Evolutionary conservation across 225 moss, liverwort and hornwort genomes (phyloP).

Genomic region (Lunularia cruciata): DNA sequence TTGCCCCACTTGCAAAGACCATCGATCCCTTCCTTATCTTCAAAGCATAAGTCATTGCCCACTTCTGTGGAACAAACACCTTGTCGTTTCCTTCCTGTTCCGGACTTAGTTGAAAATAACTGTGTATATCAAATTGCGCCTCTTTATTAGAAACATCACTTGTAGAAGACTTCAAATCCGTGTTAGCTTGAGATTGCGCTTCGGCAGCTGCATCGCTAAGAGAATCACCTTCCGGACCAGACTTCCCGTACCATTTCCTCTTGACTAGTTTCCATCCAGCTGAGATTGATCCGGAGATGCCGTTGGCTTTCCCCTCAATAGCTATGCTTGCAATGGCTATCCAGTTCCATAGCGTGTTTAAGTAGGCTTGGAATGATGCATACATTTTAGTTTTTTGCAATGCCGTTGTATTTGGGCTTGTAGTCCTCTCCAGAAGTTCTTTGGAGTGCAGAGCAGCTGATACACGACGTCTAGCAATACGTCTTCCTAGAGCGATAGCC

Average conservation of each 20-base stretch:
- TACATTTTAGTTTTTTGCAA: conserved; percentile 1
- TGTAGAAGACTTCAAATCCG: conserved; percentile 1
- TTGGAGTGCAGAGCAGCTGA: conserved; percentile 24
- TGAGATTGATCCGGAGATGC: conserved; percentile 24
- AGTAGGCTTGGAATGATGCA: conserved; percentile 25
- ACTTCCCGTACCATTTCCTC: conserved; percentile 25
- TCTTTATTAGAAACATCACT: background rate
- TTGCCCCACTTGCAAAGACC: conserved; percentile 29
- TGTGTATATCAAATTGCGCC: conserved; percentile 4
- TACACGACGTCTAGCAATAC: conserved; percentile 44
- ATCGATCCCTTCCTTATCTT: conserved; percentile 39
- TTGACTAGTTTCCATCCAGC: conserved; percentile 24
- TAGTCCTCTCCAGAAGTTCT: background rate
- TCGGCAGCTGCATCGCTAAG: background rate
- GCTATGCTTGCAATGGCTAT: conserved; percentile 13
- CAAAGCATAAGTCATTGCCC: conserved; percentile 33
- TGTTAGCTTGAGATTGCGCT: conserved; percentile 23
- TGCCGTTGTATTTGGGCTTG: background rate
- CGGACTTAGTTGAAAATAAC: conserved; percentile 30
- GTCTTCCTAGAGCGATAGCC: conserved; percentile 49
- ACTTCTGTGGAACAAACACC: conserved; percentile 5
- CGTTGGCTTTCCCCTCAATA: conserved; percentile 24
- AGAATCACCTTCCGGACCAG: conserved; percentile 8
- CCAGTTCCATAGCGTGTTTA: conserved; percentile 28
- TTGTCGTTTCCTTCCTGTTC: conserved; percentile 1